Evolutionary conservation across 1,284 basidiomycete species (phyloP).

Genomic region (Boletus smithii): DNA sequence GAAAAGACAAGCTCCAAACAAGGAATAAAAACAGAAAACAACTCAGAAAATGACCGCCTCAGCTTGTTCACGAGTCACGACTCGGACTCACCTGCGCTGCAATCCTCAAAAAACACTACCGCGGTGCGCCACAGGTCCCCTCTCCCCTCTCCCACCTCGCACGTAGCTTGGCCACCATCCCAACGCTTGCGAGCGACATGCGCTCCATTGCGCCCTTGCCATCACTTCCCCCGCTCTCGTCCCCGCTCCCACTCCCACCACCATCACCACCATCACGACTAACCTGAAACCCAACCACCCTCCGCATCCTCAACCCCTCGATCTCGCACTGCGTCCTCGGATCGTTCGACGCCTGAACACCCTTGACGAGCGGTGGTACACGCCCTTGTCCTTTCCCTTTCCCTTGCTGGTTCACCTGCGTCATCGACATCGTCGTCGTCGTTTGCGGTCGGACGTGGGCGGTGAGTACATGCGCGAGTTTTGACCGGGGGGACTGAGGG

Average conservation of each 20-base stretch:
- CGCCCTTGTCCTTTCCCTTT: background rate
- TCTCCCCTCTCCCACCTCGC: conserved; percentile 19
- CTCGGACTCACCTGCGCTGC: background rate
- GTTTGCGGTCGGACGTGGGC: background rate
- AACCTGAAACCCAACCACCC: background rate
- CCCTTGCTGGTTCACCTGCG: background rate
- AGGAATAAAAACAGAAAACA: background rate
- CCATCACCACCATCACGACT: background rate
- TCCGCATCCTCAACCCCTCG: conserved; percentile 2
- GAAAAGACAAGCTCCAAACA: background rate
- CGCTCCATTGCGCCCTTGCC: background rate
- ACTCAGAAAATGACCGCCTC: background rate
- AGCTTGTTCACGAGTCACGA: background rate
- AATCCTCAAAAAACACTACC: background rate
- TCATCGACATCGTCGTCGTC: background rate
- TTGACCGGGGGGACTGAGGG: conserved; percentile 24
- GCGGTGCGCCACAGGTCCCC: background rate
- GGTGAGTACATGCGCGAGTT: conserved; percentile 19
- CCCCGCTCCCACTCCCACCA: background rate
- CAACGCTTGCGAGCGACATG: conserved; percentile 5
- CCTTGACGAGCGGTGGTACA: conserved; percentile 2
- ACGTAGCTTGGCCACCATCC: conserved; percentile 24
- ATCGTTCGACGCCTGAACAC: conserved; percentile 2
- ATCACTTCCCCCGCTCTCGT: background rate
- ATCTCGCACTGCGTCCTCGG: conserved; percentile 8